Base-by-base conservation (phyloP, 2,329 filamentous ascomycete species). In the Alternaria tenuissima region DNA sequence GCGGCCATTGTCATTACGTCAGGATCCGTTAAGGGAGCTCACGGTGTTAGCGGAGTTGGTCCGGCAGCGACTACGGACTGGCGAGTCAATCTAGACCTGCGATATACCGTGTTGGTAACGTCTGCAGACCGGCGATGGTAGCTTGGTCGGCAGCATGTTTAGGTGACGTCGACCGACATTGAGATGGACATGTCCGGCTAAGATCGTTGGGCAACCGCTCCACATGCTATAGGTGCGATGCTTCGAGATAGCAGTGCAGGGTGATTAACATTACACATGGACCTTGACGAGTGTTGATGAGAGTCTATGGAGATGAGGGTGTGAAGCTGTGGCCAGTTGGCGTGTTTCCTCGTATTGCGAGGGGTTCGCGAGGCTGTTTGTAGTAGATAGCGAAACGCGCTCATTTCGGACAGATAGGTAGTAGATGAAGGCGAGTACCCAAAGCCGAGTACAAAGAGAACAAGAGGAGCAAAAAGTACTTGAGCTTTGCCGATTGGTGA, bases 1-100 rank as follows among this genome's bases (percentile, higher is more conserved):
- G 22, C 30, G 18, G 32, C 24, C 22, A 57, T 52, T 11, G 34
- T 36, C 38, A 49, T 44, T 41, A 51, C 52, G 36, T 47, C 39
- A 30, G 46, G 38, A 46, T 39, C 4, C 24, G 24, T 52, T 11
- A 39, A 57, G 34, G 20, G 32, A 26, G 24, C 39, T 22, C 18
- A 41, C 22, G 52, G 53, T 46, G 46, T 52, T 48, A 46, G 26
- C 36, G 58, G 48, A 51, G 47, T 26, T 43, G 44, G n/a, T 39
- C 30, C 30, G 30, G 7, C 38, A 28, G 28, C 36, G 38, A 36
- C 42, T 46, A 42, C 22, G 34, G n/a, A 52, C 6, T 20, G 18
- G 51, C 39, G 51, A 53, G 36, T 24, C 51, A 24, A 26, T 24
- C 3, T 32, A 32, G 36, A 53, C 38, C 34, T 41, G 26, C 18